phyloP scores from a whole-genome alignment of 192 early-diverging fungal genomes.

The Podila epicladia region DNA sequence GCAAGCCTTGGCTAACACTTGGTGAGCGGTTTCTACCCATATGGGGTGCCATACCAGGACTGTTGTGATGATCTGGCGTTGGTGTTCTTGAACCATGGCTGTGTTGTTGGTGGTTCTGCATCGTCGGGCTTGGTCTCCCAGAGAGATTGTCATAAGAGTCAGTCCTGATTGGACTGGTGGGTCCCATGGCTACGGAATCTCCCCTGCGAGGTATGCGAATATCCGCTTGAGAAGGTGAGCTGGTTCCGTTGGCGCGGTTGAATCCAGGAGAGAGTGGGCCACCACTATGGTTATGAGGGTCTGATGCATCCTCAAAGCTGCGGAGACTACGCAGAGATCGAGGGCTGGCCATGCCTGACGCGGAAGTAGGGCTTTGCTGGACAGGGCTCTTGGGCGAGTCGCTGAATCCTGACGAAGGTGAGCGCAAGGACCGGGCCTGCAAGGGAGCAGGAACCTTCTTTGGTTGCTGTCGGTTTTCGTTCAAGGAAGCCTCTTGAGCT shows the following conservation, averaged over 20 bases:
- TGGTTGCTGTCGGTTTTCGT: conserved; percentile 2
- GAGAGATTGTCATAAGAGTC: conserved; percentile 5
- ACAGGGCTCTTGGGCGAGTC: conserved; percentile 22
- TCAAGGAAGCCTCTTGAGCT: conserved; percentile 2
- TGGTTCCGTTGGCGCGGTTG: conserved; percentile 1
- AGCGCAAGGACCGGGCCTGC: conserved; percentile 24
- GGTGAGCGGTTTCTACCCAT: conserved; percentile 33
- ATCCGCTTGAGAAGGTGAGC: conserved; percentile 12
- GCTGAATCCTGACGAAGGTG: background rate
- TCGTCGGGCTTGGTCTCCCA: conserved; percentile 12
- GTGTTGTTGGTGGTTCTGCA: conserved; percentile 9
- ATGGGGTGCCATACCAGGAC: background rate
- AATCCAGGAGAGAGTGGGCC: conserved; percentile 16
- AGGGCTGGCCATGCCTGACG: conserved; percentile 13
- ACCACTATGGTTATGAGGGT: background rate
- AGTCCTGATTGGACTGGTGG: conserved; percentile 15
- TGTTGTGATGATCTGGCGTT: conserved; percentile 19
- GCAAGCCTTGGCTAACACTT: conserved; percentile 34
- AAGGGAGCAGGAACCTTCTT: conserved; percentile 34
- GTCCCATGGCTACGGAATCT: conserved; percentile 21
- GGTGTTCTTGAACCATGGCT: conserved; percentile 18
- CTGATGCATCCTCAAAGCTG: conserved; percentile 18
- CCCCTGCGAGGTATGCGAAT: conserved; percentile 36
- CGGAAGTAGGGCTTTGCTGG: conserved; percentile 15
- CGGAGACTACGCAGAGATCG: conserved; percentile 26